Base-by-base conservation (phyloP, 2,329 filamentous ascomycete species). In the Ceratocystis papillata region DNA sequence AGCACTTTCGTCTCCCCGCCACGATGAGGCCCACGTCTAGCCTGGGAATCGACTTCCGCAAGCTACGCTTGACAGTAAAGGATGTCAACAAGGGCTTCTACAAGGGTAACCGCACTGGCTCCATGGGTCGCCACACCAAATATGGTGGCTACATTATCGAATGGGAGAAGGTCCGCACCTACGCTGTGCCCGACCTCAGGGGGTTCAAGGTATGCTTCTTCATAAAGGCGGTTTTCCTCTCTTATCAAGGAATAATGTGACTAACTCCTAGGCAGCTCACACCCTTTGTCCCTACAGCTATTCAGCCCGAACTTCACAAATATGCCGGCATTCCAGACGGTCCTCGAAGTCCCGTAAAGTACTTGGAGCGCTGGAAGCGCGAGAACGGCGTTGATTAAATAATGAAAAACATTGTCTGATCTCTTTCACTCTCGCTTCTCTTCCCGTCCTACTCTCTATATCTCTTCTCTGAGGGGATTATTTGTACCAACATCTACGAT, bases 71-170 rank as follows among this genome's bases (percentile, higher is more conserved):
- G 73, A 96, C 90, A 12, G 96, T 93, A 71, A 99, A 99, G 78
- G 87, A 94, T 77, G 87, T 93, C 74, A 89, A 88, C 75, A 90
- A 90, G 74, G 93, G 92, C 71, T 99, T 87, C 84, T 99, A 99
- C 85, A 97, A 97, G 81, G 94, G 94, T 74, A 96, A 88, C 72
- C 83, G 92, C 60, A 87, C 90, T 0, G 94, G 94, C 1, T 85
- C 88, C 53, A 91, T 95, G 85, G 94, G 94, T 75, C 78, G 80
- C 15, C 90, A 95, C 77, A 92, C 89, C 65, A 88, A 89, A 75
- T 84, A 85, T 74, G 94, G 93, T 76, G 87, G 87, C 63, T 99
- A 94, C 76, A 75, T 85, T 60, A 86, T 97, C 70, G 88, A 97
- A 70, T 96, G 83, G 81, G 77, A 80, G 66, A 96, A 95, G 78